Evolutionary conservation across 768 basidiomycete species (phyloP).

Genomic region (Dioszegia hungarica): DNA sequence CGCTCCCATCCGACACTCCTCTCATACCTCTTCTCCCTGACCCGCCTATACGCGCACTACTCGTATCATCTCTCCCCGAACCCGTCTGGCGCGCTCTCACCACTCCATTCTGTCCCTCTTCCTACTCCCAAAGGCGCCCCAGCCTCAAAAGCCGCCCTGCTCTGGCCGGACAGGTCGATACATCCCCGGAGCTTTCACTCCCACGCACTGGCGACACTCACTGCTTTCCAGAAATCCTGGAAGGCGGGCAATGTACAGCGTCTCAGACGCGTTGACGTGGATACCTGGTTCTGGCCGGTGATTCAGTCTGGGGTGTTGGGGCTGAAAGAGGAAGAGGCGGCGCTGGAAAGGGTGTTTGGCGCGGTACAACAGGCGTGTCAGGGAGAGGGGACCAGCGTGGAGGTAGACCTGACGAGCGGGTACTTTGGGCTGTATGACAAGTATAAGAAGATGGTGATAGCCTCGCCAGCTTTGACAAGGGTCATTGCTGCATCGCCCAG

Average conservation of each 20-base stretch:
- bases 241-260: slow-evolving; percentile 25
- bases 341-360: slow-evolving; percentile 48
- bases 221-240: slow-evolving; percentile 58
- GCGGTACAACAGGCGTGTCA: slow-evolving; percentile 35
- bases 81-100: slow-evolving; percentile 34
- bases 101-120: slow-evolving; percentile 35
- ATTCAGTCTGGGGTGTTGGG: slow-evolving; percentile 86
- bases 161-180: slow-evolving; percentile 63
- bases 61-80: slow-evolving; percentile 59
- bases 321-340: slow-evolving; percentile 75
- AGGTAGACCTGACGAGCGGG: slow-evolving; percentile 78
- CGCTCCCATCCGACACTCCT: slow-evolving; percentile 59
- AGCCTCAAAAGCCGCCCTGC: slow-evolving; percentile 53
- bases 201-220: slow-evolving; percentile 59
- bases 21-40: slow-evolving; percentile 76
- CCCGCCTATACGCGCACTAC: slow-evolving; percentile 63
- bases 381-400: slow-evolving; percentile 5
- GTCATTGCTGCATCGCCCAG: slow-evolving; percentile 83
- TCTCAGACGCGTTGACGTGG: slow-evolving; percentile 43
- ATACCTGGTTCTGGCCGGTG: slow-evolving; percentile 68
- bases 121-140: slow-evolving; percentile 29
- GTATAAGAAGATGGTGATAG: slow-evolving; percentile 68
- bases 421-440: slow-evolving; percentile 83
- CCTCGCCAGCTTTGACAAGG: slow-evolving; percentile 56
- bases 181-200: slow-evolving; percentile 68